Percentiles rank a stretch among this genome's conserved stretches.
Conservation (phyloP, 768 basidiomycete genomes). For the Phanerodontia chrysosporium region DNA sequence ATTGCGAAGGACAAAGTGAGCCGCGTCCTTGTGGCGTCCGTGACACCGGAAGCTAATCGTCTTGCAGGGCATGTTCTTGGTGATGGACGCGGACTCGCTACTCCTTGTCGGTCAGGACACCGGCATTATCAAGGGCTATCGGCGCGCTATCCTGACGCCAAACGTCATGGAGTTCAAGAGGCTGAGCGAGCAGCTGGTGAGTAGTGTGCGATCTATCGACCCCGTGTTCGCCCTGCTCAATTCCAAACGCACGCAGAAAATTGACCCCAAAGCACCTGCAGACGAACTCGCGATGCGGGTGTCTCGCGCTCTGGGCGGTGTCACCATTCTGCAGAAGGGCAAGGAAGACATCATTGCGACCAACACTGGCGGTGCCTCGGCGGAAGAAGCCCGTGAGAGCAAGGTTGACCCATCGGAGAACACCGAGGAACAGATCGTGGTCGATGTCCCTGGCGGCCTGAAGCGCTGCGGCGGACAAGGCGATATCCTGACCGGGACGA, state of each 20-base stretch:
- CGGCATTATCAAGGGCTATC: conserved; percentile 75
- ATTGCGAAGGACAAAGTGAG: conserved; percentile 52
- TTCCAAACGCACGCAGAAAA: conserved; percentile 26
- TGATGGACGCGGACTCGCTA: conserved; percentile 92
- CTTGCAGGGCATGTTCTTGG: conserved; percentile 73
- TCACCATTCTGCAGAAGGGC: conserved; percentile 91
- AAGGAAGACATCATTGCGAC: conserved; percentile 75
- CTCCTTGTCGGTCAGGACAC: conserved; percentile 77
- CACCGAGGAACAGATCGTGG: conserved; percentile 55
- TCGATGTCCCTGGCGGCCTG: conserved; percentile 72
- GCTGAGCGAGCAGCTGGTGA: conserved; percentile 67
- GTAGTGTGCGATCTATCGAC: conserved; percentile 19
- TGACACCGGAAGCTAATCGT: too few relatives aligned
- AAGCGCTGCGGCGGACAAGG: conserved; percentile 97
- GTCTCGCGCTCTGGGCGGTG: conserved; percentile 75
- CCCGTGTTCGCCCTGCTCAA: background rate
- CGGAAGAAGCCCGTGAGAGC: conserved; percentile 37
- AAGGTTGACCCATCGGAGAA: conserved; percentile 20
- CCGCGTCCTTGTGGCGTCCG: background rate
- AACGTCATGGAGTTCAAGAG: conserved; percentile 92
- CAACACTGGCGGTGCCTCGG: conserved; percentile 55
- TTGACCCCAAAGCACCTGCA: conserved; percentile 48
- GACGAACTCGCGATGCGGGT: conserved; percentile 64
- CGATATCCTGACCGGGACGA: conserved; percentile 84
- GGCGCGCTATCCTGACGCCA: conserved; percentile 85